Conservation (phyloP, 78 protist genomes). For the Emiliania huxleyi region DNA sequence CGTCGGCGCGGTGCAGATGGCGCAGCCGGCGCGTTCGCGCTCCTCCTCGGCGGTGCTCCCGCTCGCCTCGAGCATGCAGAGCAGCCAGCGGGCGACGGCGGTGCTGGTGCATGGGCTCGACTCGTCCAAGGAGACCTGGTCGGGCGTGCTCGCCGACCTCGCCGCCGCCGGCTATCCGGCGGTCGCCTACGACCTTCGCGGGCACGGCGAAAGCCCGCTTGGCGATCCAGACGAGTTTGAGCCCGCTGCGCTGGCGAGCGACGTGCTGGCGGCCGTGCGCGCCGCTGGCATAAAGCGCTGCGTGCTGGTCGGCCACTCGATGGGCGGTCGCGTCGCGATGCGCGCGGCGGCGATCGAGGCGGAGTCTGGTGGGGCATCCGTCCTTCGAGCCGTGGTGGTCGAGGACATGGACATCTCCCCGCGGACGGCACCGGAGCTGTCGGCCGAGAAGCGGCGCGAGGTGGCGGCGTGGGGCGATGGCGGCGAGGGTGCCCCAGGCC, state of each 20-base stretch:
- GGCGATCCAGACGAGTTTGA: not conserved
- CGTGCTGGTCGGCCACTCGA: constrained; percentile 26
- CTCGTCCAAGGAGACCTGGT: not conserved
- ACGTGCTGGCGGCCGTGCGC: not conserved
- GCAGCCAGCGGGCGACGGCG: not conserved
- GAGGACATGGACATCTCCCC: not conserved
- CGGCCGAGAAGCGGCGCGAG: not conserved
- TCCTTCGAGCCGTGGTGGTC: not conserved
- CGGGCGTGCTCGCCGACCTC: not conserved
- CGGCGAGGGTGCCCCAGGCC: not conserved
- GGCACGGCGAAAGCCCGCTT: constrained; percentile 17
- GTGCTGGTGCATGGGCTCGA: constrained; percentile 26
- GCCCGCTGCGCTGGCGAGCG: not conserved
- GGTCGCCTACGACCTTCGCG: not conserved
- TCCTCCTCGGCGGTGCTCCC: not conserved
- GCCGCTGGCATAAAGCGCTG: not conserved
- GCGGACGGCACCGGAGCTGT: not conserved
- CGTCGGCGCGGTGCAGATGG: too few species aligned
- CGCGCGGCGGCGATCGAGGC: not conserved
- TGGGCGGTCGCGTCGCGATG: constrained; percentile 16
- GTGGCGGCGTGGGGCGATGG: not conserved
- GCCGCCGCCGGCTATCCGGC: not conserved
- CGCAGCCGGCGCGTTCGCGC: too few species aligned
- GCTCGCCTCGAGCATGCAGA: not conserved
- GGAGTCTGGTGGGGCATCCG: not conserved